Evolutionary conservation across 1,284 basidiomycete genomes (phyloP), one percentile per base, ranked within the genome.

Genomic region (Ganoderma leucocontextum): DNA sequence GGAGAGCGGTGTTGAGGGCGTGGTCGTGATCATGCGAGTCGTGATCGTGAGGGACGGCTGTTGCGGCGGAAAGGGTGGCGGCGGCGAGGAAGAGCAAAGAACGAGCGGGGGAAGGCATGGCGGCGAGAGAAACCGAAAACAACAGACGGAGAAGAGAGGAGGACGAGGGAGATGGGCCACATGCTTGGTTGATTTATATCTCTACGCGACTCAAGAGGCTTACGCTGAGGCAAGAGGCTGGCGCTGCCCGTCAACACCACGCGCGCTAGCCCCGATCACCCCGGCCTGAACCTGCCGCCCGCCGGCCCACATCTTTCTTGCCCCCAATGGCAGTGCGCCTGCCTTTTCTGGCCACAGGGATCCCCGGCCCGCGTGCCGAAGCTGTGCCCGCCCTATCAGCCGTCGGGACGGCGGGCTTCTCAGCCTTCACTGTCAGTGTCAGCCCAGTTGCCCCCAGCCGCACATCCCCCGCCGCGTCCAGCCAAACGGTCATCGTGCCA

Each of bases 1-100:
- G 85, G 29, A 87, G 81, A 33, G 71, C 47, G 15, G 60, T 63
- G 38, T 59, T 61, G n/a, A 70, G 60, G 62, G 69, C 39, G 52
- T 70, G 66, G 65, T 62, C 62, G 62, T 73, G 68, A 53, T 63
- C 72, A 62, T 73, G 66, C 29, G 57, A 19, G 52, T 66, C 66
- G 70, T 70, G 58, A 19, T 66, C 66, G 70, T 70, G 58, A 19
- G 70, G 66, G 63, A 62, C 44, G 39, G 66, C 68, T 38, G 69
- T 41, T 35, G 53, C 64, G 22, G 65, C 57, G 19, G 64, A 42
- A 33, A 65, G 39, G 53, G 69, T 47, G 22, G 68, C 60, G 22
- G 68, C 60, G 65, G 70, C 69, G 60, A 73, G 70, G 29, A 71
- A 53, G 9, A 71, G 62, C 66, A 71, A 70, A 38, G 72, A 73